A percentile compares a stretch with the other conserved stretches of the same genome.
phyloP scores from a whole-genome alignment of 176 grass and related monocot species.

The Lolium perenne region DNA sequence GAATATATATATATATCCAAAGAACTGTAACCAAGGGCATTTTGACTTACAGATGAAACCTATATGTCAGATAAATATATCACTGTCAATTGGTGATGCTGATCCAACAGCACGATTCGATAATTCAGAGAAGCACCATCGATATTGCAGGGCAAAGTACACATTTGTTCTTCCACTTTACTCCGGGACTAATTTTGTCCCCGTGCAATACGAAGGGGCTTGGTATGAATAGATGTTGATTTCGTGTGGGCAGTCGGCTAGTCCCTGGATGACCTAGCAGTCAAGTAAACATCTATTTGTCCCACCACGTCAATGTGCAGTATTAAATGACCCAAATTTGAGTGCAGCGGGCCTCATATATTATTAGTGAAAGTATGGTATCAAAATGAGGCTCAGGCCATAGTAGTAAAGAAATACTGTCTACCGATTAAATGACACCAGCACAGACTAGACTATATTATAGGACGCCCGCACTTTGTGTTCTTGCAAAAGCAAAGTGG shows the following conservation, averaged over 20 bases:
- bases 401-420: neutral
- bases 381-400: neutral
- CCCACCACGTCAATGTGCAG: neutral
- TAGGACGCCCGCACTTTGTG: neutral
- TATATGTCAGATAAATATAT: conserved; percentile 20
- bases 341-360: neutral
- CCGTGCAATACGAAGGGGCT: neutral
- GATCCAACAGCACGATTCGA: conserved; percentile 5
- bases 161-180: conserved; percentile 1
- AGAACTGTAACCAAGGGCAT: conserved; percentile 1
- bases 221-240: conserved; percentile 15
- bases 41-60: conserved; percentile 9
- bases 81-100: neutral
- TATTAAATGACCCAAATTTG: neutral
- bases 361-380: neutral
- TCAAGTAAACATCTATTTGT: conserved; percentile 3
- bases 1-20: neutral
- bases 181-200: neutral
- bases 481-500: neutral
- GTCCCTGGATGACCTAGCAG: conserved; percentile 3
- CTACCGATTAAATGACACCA: conserved; percentile 1
- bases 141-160: neutral
- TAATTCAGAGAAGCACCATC: conserved; percentile 6
- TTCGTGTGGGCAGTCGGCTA: neutral
- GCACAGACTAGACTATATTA: neutral